A percentile compares a stretch with the other conserved stretches of the same genome.
Evolutionary conservation across 139 green algal species (phyloP).

Genomic region (Auxenochlorella pyrenoidosa): DNA sequence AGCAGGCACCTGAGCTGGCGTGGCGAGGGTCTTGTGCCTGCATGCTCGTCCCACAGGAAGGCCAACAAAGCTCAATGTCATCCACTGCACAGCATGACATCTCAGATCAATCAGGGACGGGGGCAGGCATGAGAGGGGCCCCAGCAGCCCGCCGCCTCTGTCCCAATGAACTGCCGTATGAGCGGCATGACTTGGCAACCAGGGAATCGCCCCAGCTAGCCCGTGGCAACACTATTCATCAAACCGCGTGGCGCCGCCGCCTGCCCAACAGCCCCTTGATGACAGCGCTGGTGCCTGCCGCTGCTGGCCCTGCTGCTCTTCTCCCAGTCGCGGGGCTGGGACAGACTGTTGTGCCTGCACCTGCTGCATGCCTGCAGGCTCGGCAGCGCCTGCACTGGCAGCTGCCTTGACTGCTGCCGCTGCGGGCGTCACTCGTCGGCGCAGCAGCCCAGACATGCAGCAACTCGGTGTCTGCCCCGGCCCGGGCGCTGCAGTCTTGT

Average conservation of each 20-base stretch:
- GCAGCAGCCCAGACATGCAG: neutral
- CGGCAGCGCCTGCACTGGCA: neutral
- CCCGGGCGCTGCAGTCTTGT: too few relatives aligned
- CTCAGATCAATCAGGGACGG: too few relatives aligned
- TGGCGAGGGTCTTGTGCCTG: too few relatives aligned
- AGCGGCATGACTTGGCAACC: conserved; percentile 82
- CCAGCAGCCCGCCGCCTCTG: neutral
- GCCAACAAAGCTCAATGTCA: too few relatives aligned
- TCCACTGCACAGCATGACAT: too few relatives aligned
- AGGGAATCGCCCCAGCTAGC: conserved; percentile 82
- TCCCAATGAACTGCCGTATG: conserved; percentile 62
- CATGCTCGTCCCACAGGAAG: too few relatives aligned
- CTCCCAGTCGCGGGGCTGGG: neutral
- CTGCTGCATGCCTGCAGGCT: neutral
- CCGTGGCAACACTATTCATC: conserved; percentile 76
- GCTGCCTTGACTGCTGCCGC: neutral
- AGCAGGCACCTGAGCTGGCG: too few relatives aligned
- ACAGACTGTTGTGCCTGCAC: neutral
- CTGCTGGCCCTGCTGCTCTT: neutral
- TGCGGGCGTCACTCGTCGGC: neutral
- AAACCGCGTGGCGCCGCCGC: conserved; percentile 51
- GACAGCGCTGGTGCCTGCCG: neutral
- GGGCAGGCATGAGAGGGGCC: too few relatives aligned
- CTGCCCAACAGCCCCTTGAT: neutral
- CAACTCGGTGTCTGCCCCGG: too few relatives aligned